Evolutionary conservation across 2,329 filamentous ascomycete genomes (phyloP), one percentile per base, ranked within the genome.

Genomic region (Aspergillus texensis): DNA sequence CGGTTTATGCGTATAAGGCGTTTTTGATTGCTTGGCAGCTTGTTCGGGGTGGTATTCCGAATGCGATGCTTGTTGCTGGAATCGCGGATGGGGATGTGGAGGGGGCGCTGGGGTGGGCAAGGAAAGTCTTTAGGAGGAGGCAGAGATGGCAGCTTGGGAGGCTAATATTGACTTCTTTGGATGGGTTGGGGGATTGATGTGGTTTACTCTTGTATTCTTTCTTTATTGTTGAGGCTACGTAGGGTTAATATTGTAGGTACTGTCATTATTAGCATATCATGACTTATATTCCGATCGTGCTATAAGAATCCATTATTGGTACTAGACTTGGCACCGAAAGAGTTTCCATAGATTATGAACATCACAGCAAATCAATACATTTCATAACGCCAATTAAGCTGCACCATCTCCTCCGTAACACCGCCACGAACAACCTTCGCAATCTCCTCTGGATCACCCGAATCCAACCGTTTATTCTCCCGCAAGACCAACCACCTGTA

Each of bases 401-500:
- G 72, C 10, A 81, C 72, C 80, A 81, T 81, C 65, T 82, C 78
- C 56, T 79, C 74, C 0, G 80, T 82, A 4, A 81, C 79, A 10
- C 80, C 80, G 3, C 77, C 77, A 59, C 76, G 79, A 19, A 79
- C 71, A 4, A 74, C 80, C 69, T 80, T 79, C 0, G 73, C 77
- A 61, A 81, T 75, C 59, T 75, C 43, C 3, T 68, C 72, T 1
- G 71, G 71, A n/a, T 79, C 72, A 3, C 74, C 77, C 0, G 78
- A 78, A 48, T 80, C 77, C 57, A 81, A 62, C 1, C 77, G 75
- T 41, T 63, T 72, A 67, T 81, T 81, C 65, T 81, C 79, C 2
- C 78, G 74, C 55, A 75, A 45, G 5, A 81, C 67, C 4, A 78
- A 55, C 75, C 76, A 78, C 19, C 77, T 73, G 59, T 81, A 81